These are phyloP conservation scores for Lasiosphaeria hispida DNA, from an alignment of 495 filamentous ascomycete species.

Conservation along the genomic window DNA sequence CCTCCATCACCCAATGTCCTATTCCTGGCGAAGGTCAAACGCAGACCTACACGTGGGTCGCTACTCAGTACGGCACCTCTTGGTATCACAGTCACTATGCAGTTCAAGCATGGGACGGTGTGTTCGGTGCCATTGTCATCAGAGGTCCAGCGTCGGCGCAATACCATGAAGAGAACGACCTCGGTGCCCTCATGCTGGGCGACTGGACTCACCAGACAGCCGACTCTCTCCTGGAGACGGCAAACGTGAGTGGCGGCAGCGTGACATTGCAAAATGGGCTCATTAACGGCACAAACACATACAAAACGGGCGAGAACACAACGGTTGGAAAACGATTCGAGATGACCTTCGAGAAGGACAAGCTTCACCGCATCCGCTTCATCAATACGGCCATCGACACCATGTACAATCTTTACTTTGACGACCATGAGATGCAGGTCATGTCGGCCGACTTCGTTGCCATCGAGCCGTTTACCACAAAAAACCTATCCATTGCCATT, in stretches of 20 bases:
- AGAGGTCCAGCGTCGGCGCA: constrained; percentile 34
- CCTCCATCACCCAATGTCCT: constrained; percentile 45
- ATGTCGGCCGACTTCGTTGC: constrained; percentile 48
- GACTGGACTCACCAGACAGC: constrained; percentile 12
- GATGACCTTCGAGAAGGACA: not conserved
- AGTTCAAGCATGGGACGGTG: constrained; percentile 20
- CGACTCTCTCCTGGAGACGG: constrained; percentile 7
- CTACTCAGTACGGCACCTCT: constrained; percentile 51
- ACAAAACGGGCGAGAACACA: not conserved
- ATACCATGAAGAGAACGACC: constrained; percentile 10
- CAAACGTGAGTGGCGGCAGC: not conserved
- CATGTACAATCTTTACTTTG: constrained; percentile 33
- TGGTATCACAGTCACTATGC: constrained; percentile 57
- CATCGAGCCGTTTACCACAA: constrained; percentile 44
- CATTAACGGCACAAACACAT: constrained; percentile 30
- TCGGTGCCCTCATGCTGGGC: constrained; percentile 9
- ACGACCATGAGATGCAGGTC: constrained; percentile 48
- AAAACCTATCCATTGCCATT: constrained; percentile 53
- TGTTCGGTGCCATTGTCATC: constrained; percentile 6
- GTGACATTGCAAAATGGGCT: constrained; percentile 26
- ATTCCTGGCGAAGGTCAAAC: constrained; percentile 41
- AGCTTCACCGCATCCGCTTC: constrained; percentile 45
- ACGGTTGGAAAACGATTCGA: constrained; percentile 2
- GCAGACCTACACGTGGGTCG: constrained; percentile 44
- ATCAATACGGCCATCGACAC: constrained; percentile 41